A percentile compares a stretch with the other conserved stretches of the same genome.
These are phyloP conservation scores for Diaporthe citrichinensis DNA, from an alignment of 2,329 filamentous ascomycete species.

Conservation along the genomic window DNA sequence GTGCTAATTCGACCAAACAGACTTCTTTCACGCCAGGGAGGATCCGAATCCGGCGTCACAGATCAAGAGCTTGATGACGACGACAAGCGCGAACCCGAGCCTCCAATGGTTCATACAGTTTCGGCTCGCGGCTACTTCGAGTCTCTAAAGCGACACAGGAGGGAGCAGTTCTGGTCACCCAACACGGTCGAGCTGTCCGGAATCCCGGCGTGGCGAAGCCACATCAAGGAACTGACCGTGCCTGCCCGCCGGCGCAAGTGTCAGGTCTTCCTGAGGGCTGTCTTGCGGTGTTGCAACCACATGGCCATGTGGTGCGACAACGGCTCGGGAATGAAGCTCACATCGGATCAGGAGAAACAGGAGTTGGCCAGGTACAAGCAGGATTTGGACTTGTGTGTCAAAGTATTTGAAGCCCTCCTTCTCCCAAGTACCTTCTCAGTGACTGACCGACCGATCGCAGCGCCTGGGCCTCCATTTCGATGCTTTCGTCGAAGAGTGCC, in stretches of 20 bases:
- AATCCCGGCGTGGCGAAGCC: conserved; percentile 8
- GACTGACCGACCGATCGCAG: not conserved
- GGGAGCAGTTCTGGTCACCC: not conserved
- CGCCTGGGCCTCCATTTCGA: not conserved
- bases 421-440: not conserved
- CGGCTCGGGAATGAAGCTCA: not conserved
- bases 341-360: not conserved
- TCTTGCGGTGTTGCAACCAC: not conserved
- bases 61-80: not conserved
- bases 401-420: not conserved
- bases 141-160: not conserved
- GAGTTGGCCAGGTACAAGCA: not conserved
- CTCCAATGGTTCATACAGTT: not conserved
- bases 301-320: conserved; percentile 18
- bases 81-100: not conserved
- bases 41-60: not conserved
- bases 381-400: not conserved
- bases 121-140: conserved; percentile 10
- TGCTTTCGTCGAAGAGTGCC: not conserved
- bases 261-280: not conserved
- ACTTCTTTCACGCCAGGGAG: not conserved
- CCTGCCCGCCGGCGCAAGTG: not conserved
- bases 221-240: conserved; percentile 7
- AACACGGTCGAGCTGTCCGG: not conserved
- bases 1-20: not conserved